These are phyloP conservation scores for Cystobasidiaceae sp. DNA, from an alignment of 1,284 basidiomycete species.

Conservation along the genomic window DNA sequence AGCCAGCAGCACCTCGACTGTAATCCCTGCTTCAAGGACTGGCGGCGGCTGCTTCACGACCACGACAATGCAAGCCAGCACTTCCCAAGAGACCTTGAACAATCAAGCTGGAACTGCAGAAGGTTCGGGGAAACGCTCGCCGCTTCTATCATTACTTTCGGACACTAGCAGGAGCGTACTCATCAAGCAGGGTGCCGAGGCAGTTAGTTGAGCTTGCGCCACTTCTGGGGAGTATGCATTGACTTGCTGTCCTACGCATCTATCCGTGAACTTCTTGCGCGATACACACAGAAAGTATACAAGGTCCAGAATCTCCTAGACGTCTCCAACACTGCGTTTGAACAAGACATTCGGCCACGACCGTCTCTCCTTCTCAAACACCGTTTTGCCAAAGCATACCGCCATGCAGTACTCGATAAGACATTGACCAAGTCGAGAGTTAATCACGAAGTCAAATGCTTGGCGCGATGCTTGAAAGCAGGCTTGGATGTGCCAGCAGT, in stretches of 20 bases:
- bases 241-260: too few relatives aligned
- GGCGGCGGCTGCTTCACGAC: too few relatives aligned
- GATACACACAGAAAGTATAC: slow-evolving; percentile 90
- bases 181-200: slow-evolving; percentile 69
- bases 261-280: slow-evolving; percentile 22
- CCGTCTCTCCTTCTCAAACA: slow-evolving; percentile 74
- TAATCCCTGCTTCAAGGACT: too few relatives aligned
- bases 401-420: slow-evolving; percentile 75
- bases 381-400: slow-evolving; percentile 85
- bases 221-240: too few relatives aligned
- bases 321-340: slow-evolving; percentile 14
- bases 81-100: too few relatives aligned
- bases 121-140: slow-evolving; percentile 48
- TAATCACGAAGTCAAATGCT: slow-evolving; percentile 77
- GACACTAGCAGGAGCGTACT: slow-evolving; percentile 45
- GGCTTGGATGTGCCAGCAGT: slow-evolving; percentile 85
- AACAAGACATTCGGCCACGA: slow-evolving; percentile 50
- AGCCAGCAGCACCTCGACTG: too few relatives aligned
- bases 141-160: slow-evolving; percentile 15
- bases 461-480: slow-evolving; percentile 72
- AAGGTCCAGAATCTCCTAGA: slow-evolving; percentile 44
- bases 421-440: slow-evolving; percentile 74
- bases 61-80: too few relatives aligned
- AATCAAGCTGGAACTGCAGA: too few relatives aligned
- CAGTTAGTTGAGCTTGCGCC: slow-evolving; percentile 50